Percentiles rank a stretch among this genome's conserved stretches.
phyloP scores from a whole-genome alignment of 352 stramenopile genomes.

The Phytopythium delawarense region DNA sequence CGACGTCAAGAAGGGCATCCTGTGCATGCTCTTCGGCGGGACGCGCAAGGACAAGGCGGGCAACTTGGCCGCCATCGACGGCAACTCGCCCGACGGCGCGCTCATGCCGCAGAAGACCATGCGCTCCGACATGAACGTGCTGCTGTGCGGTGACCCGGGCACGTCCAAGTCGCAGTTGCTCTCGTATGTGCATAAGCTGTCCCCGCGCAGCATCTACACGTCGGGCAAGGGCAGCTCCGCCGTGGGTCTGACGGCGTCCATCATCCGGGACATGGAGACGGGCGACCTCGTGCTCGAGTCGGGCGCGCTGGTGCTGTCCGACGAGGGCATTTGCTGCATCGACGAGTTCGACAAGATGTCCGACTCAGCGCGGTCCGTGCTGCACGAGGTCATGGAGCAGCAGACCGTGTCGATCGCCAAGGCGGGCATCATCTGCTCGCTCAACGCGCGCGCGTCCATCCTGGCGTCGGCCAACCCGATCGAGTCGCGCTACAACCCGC shows the following conservation, averaged over 20 bases:
- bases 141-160: slow-evolving; percentile 97
- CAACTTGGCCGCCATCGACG: slow-evolving; percentile 27
- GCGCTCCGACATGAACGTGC: slow-evolving; percentile 97
- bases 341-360: slow-evolving; percentile 99
- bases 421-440: slow-evolving; percentile 97
- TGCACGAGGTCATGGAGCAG: slow-evolving; percentile 99
- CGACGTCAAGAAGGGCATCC: slow-evolving; percentile 98
- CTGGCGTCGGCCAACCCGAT: slow-evolving; percentile 98
- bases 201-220: slow-evolving; percentile 98
- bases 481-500: slow-evolving; percentile 98
- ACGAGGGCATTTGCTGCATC: slow-evolving; percentile 98
- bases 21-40: slow-evolving; percentile 99
- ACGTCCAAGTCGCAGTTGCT: slow-evolving; percentile 98
- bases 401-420: slow-evolving; percentile 98
- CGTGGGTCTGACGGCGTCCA: slow-evolving; percentile 97
- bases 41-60: slow-evolving; percentile 76
- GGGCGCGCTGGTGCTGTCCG: slow-evolving; percentile 95
- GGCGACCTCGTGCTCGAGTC: slow-evolving; percentile 97
- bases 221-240: slow-evolving; percentile 97
- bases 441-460: slow-evolving; percentile 98
- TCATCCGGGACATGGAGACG: slow-evolving; percentile 96
- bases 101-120: slow-evolving; percentile 59
- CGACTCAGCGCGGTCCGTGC: slow-evolving; percentile 94
- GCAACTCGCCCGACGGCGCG: slow-evolving; percentile 24
- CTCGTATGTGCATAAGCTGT: slow-evolving; percentile 96